A percentile compares a stretch with the other conserved stretches of the same genome.
Evolutionary conservation across 2,329 filamentous ascomycete genomes (phyloP).

Genomic region (Chaetoscypha palmicola): DNA sequence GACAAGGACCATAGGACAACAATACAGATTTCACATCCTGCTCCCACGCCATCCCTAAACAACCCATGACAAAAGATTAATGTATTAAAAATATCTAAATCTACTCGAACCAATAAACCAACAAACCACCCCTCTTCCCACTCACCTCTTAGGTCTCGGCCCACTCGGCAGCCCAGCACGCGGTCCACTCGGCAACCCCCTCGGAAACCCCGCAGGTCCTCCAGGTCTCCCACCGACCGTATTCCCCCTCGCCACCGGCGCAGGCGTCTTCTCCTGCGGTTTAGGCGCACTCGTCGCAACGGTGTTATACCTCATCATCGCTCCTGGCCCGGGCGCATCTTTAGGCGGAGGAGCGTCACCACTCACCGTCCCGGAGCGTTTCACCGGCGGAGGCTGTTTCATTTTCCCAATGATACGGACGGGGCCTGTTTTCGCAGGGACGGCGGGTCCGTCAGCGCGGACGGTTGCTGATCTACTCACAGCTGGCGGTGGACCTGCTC

Average conservation of each 20-base stretch:
- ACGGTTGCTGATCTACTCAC: background rate
- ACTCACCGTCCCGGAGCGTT: background rate
- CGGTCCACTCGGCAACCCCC: conserved; percentile 1
- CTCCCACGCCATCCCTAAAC: too few species aligned
- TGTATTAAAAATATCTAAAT: too few species aligned
- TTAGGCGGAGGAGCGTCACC: background rate
- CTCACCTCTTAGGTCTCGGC: too few species aligned
- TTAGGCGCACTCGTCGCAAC: background rate
- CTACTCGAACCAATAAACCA: too few species aligned
- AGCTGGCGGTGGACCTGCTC: background rate
- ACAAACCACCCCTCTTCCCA: too few species aligned
- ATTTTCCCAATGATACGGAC: background rate
- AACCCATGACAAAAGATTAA: too few species aligned
- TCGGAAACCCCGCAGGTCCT: background rate
- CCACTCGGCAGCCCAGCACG: too few species aligned
- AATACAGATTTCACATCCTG: too few species aligned
- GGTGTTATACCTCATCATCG: too few species aligned
- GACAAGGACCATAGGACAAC: too few species aligned
- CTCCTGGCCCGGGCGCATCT: background rate
- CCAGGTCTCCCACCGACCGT: background rate
- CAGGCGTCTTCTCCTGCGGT: background rate
- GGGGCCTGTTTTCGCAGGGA: background rate
- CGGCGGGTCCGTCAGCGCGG: background rate
- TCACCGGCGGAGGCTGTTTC: background rate
- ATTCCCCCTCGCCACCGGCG: background rate